phyloP scores from a whole-genome alignment of 768 basidiomycete genomes.

The Collybia sordida region DNA sequence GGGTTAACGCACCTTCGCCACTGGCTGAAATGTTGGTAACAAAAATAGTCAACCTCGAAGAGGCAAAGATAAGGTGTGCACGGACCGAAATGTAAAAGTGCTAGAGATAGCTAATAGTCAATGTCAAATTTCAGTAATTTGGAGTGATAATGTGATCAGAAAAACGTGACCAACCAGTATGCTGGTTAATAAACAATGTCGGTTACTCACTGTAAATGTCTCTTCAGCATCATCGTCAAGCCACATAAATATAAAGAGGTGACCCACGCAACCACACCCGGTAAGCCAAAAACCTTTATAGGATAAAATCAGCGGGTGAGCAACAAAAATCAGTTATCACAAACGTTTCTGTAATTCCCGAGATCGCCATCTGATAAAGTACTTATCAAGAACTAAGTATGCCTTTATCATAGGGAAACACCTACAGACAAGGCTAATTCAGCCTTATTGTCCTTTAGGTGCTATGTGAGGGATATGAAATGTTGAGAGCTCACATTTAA shows the following conservation, averaged over 20 bases:
- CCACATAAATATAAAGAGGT: neutral
- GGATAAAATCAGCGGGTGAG: neutral
- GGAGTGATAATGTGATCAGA: neutral
- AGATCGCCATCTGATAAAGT: slow-evolving; percentile 28
- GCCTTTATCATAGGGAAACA: neutral
- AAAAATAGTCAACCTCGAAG: neutral
- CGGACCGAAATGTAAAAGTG: slow-evolving; percentile 27
- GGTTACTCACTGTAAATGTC: slow-evolving; percentile 20
- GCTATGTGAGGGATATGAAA: neutral
- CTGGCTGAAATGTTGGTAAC: slow-evolving; percentile 17
- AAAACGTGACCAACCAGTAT: slow-evolving; percentile 14
- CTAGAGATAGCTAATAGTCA: slow-evolving; percentile 18
- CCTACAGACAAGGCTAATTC: slow-evolving; percentile 29
- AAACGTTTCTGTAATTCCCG: slow-evolving; percentile 31
- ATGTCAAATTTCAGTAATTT: neutral
- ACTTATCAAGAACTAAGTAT: neutral
- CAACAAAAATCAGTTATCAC: slow-evolving; percentile 2
- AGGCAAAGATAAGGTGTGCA: neutral
- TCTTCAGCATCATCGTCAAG: neutral
- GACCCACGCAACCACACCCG: slow-evolving; percentile 28
- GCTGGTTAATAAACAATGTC: slow-evolving; percentile 16
- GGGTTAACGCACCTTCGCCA: slow-evolving; percentile 23
- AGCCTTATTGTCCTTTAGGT: slow-evolving; percentile 6
- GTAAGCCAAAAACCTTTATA: slow-evolving; percentile 26
- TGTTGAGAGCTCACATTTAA: slow-evolving; percentile 22